Evolutionary conservation across 129 eudicot species (phyloP).

Genomic region (Artemisia argyi): DNA sequence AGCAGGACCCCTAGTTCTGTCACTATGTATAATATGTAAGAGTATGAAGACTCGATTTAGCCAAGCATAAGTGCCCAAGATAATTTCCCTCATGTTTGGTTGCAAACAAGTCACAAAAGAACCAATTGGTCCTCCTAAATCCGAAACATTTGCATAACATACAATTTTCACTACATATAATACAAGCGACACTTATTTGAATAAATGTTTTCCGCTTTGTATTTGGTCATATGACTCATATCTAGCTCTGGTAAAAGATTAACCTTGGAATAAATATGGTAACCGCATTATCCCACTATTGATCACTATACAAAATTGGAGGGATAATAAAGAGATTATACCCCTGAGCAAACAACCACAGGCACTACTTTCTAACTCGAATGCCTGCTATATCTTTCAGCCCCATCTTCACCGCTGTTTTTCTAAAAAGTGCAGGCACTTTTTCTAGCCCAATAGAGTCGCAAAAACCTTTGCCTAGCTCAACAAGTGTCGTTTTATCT

Average conservation of each 20-base stretch:
- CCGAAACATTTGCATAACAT: background rate
- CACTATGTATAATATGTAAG: too few relatives aligned
- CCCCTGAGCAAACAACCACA: background rate
- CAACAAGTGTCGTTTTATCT: slow-evolving; percentile 85
- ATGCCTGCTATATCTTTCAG: slow-evolving; percentile 81
- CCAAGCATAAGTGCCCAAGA: too few relatives aligned
- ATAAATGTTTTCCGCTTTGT: background rate
- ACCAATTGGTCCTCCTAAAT: too few relatives aligned
- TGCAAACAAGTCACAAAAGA: too few relatives aligned
- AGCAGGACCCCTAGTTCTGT: too few relatives aligned
- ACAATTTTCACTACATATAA: background rate
- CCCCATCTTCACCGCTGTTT: slow-evolving; percentile 87
- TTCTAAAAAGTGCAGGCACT: slow-evolving; percentile 78
- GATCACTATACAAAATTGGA: background rate
- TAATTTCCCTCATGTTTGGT: too few relatives aligned
- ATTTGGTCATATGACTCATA: background rate
- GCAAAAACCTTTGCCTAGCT: slow-evolving; percentile 60
- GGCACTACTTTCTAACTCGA: slow-evolving; percentile 52
- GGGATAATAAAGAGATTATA: too few relatives aligned
- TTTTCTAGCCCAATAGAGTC: slow-evolving; percentile 72
- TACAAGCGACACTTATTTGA: background rate
- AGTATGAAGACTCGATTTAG: too few relatives aligned
- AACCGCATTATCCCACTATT: background rate
- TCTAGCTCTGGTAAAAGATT: slow-evolving; percentile 9
- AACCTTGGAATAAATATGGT: background rate